Base-by-base conservation (phyloP, 768 basidiomycete genomes). In the Hypsizygus marmoreus region DNA sequence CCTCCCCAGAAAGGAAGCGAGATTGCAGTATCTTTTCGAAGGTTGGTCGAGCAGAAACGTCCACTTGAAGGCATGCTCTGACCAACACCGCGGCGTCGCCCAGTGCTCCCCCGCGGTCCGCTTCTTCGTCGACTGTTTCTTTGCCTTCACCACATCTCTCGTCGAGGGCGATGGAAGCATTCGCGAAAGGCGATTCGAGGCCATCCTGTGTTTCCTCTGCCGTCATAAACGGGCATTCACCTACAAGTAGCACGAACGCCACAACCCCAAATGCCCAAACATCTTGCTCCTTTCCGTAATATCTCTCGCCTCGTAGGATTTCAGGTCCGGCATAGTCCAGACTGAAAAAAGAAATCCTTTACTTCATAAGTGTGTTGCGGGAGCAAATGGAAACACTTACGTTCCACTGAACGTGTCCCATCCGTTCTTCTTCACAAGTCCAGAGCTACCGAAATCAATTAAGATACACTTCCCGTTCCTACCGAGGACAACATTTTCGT, bases 241-340 rank as follows among this genome's bases (percentile, higher is more conserved):
- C 91, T 16, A 87, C 80, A 13, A 98, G 78, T 51, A 99, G 80
- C 45, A 99, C 95, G 64, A 94, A 99, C 10, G 86, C 93, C 16
- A 99, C 92, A 17, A 98, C 94, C 11, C 95, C 95, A 49, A 95
- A 90, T 0, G 95, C 95, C 95, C 95, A 99, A 2, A 97, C 89
- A 56, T 99, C 95, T 66, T 97, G 95, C 62, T 95, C 93, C 61
- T 94, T 95, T 26, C 95, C 97, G 53, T 88, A 79, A 64, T 99
- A 99, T 39, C 90, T 81, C 62, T 97, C 93, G 3, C 95, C 95
- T 13, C 92, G 84, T 23, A 99, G 69, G 45, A 99, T 98, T 66
- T 99, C 95, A 29, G 95, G 97, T 7, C 90, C 91, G 12, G 95
- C 95, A 62, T 97, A 98, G 65, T 95, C 93, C 56, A 93, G 71